phyloP scores from a whole-genome alignment of 306 rosid genomes.

The Cercis canadensis region DNA sequence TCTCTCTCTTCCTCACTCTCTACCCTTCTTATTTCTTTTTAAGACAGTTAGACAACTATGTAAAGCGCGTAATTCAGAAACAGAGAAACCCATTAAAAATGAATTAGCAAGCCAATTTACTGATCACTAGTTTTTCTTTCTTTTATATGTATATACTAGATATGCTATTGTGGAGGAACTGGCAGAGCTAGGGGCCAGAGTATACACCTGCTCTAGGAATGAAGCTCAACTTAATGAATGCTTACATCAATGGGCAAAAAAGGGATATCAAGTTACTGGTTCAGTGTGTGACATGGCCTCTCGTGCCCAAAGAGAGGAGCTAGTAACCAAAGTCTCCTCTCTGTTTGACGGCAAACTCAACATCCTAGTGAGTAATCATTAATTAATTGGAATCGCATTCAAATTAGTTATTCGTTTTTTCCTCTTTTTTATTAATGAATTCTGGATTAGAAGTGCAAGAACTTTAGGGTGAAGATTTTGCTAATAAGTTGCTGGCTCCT shows the following conservation, averaged over 20 bases:
- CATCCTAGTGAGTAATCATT: slow-evolving; percentile 37
- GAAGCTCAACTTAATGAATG: slow-evolving; percentile 36
- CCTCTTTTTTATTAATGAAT: neutral
- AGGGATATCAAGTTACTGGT: slow-evolving; percentile 42
- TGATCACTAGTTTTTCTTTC: too few relatives aligned
- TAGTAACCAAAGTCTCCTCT: slow-evolving; percentile 28
- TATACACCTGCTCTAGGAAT: slow-evolving; percentile 47
- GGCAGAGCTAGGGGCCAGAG: slow-evolving; percentile 33
- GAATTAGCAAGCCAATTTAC: too few relatives aligned
- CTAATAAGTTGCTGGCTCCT: too few relatives aligned
- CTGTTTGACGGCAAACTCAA: slow-evolving; percentile 47
- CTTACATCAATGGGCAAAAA: slow-evolving; percentile 32
- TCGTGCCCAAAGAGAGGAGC: slow-evolving; percentile 33
- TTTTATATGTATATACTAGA: too few relatives aligned
- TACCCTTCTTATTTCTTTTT: neutral
- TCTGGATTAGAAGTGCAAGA: neutral
- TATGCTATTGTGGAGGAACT: slow-evolving; percentile 47
- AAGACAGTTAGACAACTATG: neutral
- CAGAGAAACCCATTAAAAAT: too few relatives aligned
- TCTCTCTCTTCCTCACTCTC: neutral
- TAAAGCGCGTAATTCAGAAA: neutral
- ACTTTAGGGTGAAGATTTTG: neutral
- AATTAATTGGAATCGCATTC: neutral
- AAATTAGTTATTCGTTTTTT: too few relatives aligned
- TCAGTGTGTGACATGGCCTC: slow-evolving; percentile 40